Evolutionary conservation across 1,139 yeast species (phyloP), one percentile per base, ranked within the genome.

Genomic region (Candida neerlandica): DNA sequence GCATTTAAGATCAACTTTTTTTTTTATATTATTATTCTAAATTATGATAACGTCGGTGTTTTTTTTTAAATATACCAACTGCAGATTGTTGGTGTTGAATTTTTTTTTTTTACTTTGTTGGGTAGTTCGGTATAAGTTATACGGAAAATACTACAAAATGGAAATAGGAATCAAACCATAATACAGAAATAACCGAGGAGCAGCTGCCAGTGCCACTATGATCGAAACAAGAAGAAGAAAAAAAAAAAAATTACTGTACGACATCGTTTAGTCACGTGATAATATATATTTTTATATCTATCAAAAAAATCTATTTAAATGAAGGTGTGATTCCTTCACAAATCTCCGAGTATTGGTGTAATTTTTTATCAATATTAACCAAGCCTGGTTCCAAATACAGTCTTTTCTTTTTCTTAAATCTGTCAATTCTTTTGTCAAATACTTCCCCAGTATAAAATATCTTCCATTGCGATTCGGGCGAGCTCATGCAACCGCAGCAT

Each of bases 401-500:
- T 11, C 42, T 43, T 21, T 35, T 41, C 34, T 58, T 57, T 48
- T 53, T 60, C 41, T 56, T 60, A 10, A 52, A 51, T 45, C 65
- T 61, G 45, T 66, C 65, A 14, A 74, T 69, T 46, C 68, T 67
- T 51, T 70, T 71, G 53, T 69, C 64, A 53, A 73, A 76, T 1
- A 73, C 65, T 35, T 71, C 77, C 0, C 92, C 91, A 5, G 86
- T 78, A 74, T 84, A 86, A 61, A 87, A 88, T 53, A 85, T 69
- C 56, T 82, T 77, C 95, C 95, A 87, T 27, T 76, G 74, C 4
- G 87, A 74, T 18, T 71, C 76, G 0, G 78, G 77, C 19, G 74
- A 62, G 45, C 80, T 77, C 51, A 82, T 65, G 23, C 89, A 83
- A 0, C 97, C 97, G 35, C 79, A 74, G 44, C 96, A 86, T 55